phyloP scores from a whole-genome alignment of 164 flowering plant genomes.

The Amborella trichopoda region DNA sequence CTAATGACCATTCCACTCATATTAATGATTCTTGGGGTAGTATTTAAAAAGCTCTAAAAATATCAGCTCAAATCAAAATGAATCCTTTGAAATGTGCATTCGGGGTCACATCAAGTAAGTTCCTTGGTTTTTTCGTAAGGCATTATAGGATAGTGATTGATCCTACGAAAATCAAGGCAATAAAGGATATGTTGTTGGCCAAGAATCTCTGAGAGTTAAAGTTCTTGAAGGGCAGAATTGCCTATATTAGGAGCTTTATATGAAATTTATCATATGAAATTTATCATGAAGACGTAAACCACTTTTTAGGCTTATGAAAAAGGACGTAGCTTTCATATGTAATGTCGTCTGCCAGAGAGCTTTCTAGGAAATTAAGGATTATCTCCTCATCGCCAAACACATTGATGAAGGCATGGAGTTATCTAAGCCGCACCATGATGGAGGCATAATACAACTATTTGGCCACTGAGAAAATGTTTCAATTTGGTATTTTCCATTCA shows the following conservation, averaged over 20 bases:
- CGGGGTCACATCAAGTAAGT: background rate
- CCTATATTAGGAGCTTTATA: background rate
- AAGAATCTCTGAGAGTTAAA: background rate
- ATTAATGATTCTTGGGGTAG: background rate
- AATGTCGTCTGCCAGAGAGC: background rate
- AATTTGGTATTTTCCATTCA: background rate
- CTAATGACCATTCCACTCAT: background rate
- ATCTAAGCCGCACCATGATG: background rate
- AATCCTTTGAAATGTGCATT: constrained; percentile 1
- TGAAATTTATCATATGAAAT: background rate
- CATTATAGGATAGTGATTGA: background rate
- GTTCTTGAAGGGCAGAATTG: background rate
- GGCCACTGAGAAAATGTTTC: background rate
- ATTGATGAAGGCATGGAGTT: background rate
- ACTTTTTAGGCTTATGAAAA: background rate
- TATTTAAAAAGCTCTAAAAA: background rate
- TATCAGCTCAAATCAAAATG: background rate
- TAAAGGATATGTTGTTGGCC: background rate
- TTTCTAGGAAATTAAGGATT: background rate
- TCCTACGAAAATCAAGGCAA: constrained; percentile 1
- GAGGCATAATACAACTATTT: background rate
- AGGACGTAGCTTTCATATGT: background rate
- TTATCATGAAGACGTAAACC: too few relatives aligned
- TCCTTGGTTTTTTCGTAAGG: background rate
- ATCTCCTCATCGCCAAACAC: background rate